phyloP scores from a whole-genome alignment of 2,329 filamentous ascomycete genomes.

The Colletotrichum acutatum region DNA sequence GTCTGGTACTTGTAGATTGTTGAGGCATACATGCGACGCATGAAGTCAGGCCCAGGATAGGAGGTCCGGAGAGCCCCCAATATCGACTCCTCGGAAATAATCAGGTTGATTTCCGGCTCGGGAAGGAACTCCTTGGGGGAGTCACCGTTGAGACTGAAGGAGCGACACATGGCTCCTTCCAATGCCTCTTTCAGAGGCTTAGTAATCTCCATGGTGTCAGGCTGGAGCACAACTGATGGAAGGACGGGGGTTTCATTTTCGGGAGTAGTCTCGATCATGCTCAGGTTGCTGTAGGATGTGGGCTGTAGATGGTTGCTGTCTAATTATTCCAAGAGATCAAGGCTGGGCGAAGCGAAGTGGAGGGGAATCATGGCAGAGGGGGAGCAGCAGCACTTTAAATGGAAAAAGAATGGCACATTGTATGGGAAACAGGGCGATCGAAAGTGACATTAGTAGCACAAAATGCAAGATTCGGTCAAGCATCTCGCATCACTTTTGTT shows the following conservation, averaged over 20 bases:
- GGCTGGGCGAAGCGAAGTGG: neutral
- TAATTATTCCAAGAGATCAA: neutral
- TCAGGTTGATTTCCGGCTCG: neutral
- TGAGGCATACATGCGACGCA: neutral
- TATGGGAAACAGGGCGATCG: neutral
- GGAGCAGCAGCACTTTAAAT: neutral
- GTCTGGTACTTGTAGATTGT: neutral
- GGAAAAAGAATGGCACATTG: neutral
- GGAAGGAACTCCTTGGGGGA: neutral
- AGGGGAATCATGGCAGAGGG: neutral
- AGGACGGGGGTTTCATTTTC: neutral
- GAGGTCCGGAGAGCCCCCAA: neutral
- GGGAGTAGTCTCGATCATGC: neutral
- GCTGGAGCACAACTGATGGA: neutral
- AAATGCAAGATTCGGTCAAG: neutral
- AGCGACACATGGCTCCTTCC: neutral
- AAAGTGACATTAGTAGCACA: neutral
- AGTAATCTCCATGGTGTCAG: neutral
- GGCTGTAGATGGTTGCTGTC: neutral
- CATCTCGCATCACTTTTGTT: neutral
- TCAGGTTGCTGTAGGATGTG: neutral
- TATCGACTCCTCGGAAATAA: neutral
- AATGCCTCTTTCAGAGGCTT: neutral
- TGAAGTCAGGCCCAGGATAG: neutral
- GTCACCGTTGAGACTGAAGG: neutral